Evolutionary conservation across 805 yeast genomes (phyloP).

Genomic region (Ogataea nakhonphanomensis): DNA sequence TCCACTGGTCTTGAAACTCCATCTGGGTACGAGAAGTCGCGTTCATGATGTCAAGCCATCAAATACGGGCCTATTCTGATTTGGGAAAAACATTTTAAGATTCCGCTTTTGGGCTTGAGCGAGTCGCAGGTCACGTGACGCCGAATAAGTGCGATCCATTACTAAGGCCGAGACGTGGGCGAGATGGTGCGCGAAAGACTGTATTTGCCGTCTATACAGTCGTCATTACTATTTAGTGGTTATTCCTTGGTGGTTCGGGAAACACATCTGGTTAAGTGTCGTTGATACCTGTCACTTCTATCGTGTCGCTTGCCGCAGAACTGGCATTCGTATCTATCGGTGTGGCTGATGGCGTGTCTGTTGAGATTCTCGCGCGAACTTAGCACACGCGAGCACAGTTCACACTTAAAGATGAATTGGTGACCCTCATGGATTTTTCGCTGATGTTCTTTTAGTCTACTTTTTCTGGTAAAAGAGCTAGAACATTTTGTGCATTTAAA

Average conservation of each 20-base stretch:
- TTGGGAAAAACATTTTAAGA: not conserved
- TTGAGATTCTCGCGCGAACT: slow-evolving; percentile 27
- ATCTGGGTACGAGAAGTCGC: not conserved
- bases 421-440: slow-evolving; percentile 24
- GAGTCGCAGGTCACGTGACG: too few species aligned
- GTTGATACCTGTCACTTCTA: slow-evolving; percentile 24
- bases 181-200: too few species aligned
- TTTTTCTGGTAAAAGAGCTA: slow-evolving; percentile 27
- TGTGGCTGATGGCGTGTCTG: slow-evolving; percentile 28
- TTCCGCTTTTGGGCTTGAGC: too few species aligned
- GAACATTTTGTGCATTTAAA: slow-evolving; percentile 24
- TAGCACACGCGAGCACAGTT: slow-evolving; percentile 19
- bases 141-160: too few species aligned
- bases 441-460: slow-evolving; percentile 26
- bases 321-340: slow-evolving; percentile 26
- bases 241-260: not conserved
- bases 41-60: slow-evolving; percentile 5
- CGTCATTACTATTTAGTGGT: too few species aligned
- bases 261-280: slow-evolving; percentile 22
- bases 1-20: slow-evolving; percentile 6
- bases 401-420: slow-evolving; percentile 19
- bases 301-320: slow-evolving; percentile 26
- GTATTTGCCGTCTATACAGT: too few species aligned
- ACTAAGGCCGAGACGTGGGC: too few species aligned
- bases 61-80: not conserved